Conservation (phyloP, 768 basidiomycete genomes). For the Butyriboletus loyo region DNA sequence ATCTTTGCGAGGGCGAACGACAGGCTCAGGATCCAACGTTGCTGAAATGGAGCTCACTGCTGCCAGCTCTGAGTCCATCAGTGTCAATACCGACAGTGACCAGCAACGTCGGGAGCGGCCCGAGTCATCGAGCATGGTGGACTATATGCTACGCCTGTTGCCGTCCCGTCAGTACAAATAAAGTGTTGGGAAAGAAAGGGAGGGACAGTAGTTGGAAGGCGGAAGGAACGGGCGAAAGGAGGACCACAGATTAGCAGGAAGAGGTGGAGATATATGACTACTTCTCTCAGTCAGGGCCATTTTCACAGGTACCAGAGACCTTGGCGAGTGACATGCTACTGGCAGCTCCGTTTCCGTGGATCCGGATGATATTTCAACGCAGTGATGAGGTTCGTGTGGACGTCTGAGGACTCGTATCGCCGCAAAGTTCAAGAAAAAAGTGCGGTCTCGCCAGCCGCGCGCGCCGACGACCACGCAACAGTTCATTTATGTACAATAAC, state of each 20-base stretch:
- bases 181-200: background rate
- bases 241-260: background rate
- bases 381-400: background rate
- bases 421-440: background rate
- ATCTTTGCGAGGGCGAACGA: constrained; percentile 13
- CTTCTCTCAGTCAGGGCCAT: constrained; percentile 12
- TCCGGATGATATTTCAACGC: background rate
- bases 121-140: constrained; percentile 12
- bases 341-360: background rate
- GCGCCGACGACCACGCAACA: background rate
- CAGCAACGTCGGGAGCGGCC: constrained; percentile 5
- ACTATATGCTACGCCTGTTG: background rate
- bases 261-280: constrained; percentile 1
- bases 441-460: background rate
- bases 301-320: constrained; percentile 11
- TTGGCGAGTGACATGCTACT: background rate
- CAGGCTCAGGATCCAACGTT: background rate
- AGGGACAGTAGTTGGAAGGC: constrained; percentile 16
- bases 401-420: background rate
- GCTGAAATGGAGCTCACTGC: background rate
- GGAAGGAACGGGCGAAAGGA: constrained; percentile 3
- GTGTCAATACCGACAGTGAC: constrained; percentile 14
- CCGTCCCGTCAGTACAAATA: background rate
- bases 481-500: background rate
- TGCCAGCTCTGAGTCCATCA: constrained; percentile 10